A percentile compares a stretch with the other conserved stretches of the same genome.
These are phyloP conservation scores for Pulveroboletus sp. DNA, from an alignment of 768 basidiomycete genomes.

Conservation along the genomic window DNA sequence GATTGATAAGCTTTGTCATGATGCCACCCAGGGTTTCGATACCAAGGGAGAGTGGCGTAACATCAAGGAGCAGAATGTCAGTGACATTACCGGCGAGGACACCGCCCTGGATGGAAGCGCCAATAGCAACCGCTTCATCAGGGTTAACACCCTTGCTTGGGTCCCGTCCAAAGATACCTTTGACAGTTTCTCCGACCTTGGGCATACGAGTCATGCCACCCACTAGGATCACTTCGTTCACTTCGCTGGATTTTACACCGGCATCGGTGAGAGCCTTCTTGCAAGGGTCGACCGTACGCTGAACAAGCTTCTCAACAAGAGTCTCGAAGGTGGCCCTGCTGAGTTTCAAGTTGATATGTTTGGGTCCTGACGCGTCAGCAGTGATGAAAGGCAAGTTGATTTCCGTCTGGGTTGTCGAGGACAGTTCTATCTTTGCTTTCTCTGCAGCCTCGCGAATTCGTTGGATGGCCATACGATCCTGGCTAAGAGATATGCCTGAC, in stretches of 20 bases:
- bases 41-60: slow-evolving; percentile 93
- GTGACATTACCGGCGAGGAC: slow-evolving; percentile 96
- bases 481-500: slow-evolving; percentile 71
- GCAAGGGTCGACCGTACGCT: slow-evolving; percentile 92
- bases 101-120: slow-evolving; percentile 97
- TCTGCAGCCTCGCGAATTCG: slow-evolving; percentile 99
- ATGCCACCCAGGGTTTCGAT: slow-evolving; percentile 98
- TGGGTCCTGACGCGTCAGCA: slow-evolving; percentile 90
- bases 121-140: slow-evolving; percentile 98
- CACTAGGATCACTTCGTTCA: slow-evolving; percentile 96
- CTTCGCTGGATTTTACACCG: slow-evolving; percentile 87
- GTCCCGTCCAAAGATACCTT: slow-evolving; percentile 87
- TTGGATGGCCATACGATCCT: slow-evolving; percentile 96
- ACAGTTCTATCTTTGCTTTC: slow-evolving; percentile 99
- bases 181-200: slow-evolving; percentile 86
- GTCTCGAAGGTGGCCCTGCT: slow-evolving; percentile 87
- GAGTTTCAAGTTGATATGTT: slow-evolving; percentile 94
- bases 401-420: slow-evolving; percentile 92
- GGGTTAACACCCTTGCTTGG: slow-evolving; percentile 99
- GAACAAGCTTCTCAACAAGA: slow-evolving; percentile 78
- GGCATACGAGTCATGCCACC: slow-evolving; percentile 99
- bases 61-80: slow-evolving; percentile 91
- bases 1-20: slow-evolving; percentile 98
- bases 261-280: slow-evolving; percentile 96
- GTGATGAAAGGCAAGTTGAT: slow-evolving; percentile 99